Evolutionary conservation across 495 filamentous ascomycete genomes (phyloP).

Genomic region (Trichoderma erinaceum): DNA sequence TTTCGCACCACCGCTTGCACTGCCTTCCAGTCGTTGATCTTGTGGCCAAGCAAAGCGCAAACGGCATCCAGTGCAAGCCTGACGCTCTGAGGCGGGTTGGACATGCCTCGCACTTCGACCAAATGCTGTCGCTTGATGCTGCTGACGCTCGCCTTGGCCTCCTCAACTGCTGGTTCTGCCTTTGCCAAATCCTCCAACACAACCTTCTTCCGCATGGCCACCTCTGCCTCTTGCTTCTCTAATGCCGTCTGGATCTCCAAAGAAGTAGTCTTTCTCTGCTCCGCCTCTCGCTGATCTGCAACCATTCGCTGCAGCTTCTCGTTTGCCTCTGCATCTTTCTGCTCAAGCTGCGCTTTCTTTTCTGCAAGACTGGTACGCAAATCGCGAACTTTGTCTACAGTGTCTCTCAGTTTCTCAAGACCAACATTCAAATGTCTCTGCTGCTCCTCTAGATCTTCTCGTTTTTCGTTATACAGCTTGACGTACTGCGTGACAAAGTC

Average conservation of each 20-base stretch:
- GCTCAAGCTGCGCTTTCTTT: conserved; percentile 88
- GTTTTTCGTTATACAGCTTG: conserved; percentile 95
- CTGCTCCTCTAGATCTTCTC: conserved; percentile 96
- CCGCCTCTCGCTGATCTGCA: conserved; percentile 90
- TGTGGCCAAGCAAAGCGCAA: conserved; percentile 88
- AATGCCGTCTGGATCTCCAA: conserved; percentile 81
- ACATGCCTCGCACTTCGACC: conserved; percentile 96
- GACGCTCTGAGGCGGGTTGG: conserved; percentile 81
- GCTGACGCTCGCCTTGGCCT: conserved; percentile 90
- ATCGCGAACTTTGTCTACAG: conserved; percentile 94
- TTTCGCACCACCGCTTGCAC: conserved; percentile 80
- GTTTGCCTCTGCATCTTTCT: conserved; percentile 90
- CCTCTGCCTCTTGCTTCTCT: conserved; percentile 84
- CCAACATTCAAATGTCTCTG: conserved; percentile 97
- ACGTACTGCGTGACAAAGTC: conserved; percentile 99
- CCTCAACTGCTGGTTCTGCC: conserved; percentile 87
- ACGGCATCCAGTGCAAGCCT: conserved; percentile 91
- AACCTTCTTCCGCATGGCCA: conserved; percentile 73
- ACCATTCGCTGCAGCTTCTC: conserved; percentile 97
- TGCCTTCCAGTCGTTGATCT: conserved; percentile 80
- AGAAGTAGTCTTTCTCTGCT: conserved; percentile 80
- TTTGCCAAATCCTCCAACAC: conserved; percentile 82
- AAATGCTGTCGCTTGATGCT: conserved; percentile 97
- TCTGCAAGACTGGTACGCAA: conserved; percentile 81
- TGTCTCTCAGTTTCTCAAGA: conserved; percentile 95